Evolutionary conservation across 75 land plant genomes (phyloP), one percentile per base, ranked within the genome.

Genomic region (Cunninghamia lanceolata): DNA sequence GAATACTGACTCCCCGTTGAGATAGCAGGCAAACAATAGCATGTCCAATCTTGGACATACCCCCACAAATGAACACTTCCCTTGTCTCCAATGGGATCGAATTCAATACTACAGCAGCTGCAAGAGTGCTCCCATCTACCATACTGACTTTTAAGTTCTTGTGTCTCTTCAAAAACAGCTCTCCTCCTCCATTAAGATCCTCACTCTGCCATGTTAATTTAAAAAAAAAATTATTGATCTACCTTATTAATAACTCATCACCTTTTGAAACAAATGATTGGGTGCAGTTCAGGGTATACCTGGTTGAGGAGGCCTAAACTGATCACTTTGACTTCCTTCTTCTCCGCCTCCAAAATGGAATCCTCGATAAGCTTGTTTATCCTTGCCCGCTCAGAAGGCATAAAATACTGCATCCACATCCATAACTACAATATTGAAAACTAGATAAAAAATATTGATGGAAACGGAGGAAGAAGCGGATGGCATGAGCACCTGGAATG

Each of bases 61-160:
- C 89, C 39, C 94, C 95, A 82, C 87, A 85, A 0, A 93, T 53
- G 83, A 89, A 88, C 4, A 94, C 93, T 81, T 93, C 77, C 39
- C 89, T 88, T 34, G 76, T 90, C 8, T 52, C 14, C 82, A 82
- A 66, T 0, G 96, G 97, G 71, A 96, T 91, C 32, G 73, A 89
- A 74, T 95, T 92, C 21, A 96, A 53, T 21, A 96, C 89, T 14
- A 91, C 68, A 15, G 94, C 97, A 0, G 87, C 93, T 52, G 93
- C 96, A 40, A 96, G 88, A 34, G 95, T 92, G 76, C 89, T 89
- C 35, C 97, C 97, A 77, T 95, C 93, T 35, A 94, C 96, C n/a
- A 96, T 47, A 47, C 88, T 90, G 3, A 92, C 39, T 56, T 83
- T 93, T 52, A 96, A 83, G 0, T 90, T 82, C 7, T 89, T 89